These are phyloP conservation scores for Camellia sinensis DNA, from an alignment of 148 eudicot species.

Conservation along the genomic window DNA sequence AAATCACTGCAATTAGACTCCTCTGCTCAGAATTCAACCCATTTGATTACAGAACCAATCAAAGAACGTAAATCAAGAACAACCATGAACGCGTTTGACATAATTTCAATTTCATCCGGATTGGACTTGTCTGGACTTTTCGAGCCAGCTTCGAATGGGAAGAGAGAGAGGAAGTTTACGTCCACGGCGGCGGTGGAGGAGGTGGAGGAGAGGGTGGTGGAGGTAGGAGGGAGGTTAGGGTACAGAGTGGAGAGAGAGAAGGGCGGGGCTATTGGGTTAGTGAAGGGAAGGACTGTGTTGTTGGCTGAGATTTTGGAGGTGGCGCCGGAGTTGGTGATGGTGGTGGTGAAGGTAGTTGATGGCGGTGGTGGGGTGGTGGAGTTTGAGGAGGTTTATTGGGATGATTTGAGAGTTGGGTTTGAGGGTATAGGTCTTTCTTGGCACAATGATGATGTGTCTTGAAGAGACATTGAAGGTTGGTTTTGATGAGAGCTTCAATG, in stretches of 20 bases:
- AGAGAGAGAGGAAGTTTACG: constrained; percentile 56
- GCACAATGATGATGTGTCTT: constrained; percentile 24
- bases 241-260: constrained; percentile 51
- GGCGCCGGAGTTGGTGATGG: constrained; percentile 45
- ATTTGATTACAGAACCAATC: constrained; percentile 16
- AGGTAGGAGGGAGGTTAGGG: constrained; percentile 50
- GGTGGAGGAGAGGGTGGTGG: constrained; percentile 52
- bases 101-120: constrained; percentile 73
- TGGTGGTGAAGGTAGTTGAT: constrained; percentile 54
- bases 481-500: not conserved
- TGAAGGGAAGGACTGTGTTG: constrained; percentile 50
- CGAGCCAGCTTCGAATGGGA: constrained; percentile 19
- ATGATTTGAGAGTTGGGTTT: constrained; percentile 50
- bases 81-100: constrained; percentile 67
- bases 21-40: not conserved
- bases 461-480: not conserved
- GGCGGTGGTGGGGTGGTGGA: constrained; percentile 32
- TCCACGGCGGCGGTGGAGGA: constrained; percentile 30
- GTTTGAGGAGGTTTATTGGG: constrained; percentile 56
- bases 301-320: constrained; percentile 46
- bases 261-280: constrained; percentile 40
- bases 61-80: constrained; percentile 36
- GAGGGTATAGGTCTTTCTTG: constrained; percentile 52
- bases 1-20: constrained; percentile 10
- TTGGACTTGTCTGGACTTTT: constrained; percentile 62